phyloP scores from a whole-genome alignment of 2,329 filamentous ascomycete genomes.

The Calonectria pauciramosa region DNA sequence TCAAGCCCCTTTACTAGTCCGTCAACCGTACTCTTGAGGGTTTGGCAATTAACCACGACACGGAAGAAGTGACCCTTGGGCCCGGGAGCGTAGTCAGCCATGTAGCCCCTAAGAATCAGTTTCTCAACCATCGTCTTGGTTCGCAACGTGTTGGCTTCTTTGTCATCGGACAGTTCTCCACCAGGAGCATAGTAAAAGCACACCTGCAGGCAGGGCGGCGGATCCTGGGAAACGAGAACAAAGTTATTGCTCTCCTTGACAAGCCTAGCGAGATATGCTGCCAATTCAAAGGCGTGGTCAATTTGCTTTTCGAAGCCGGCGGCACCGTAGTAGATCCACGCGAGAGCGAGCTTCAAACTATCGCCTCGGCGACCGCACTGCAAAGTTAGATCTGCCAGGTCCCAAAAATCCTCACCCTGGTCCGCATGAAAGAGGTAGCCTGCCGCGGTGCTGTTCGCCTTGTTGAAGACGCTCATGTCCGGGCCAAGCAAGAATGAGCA shows the following conservation, averaged over 20 bases:
- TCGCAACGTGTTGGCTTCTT: constrained; percentile 61
- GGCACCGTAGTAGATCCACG: constrained; percentile 91
- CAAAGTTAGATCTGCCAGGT: constrained; percentile 91
- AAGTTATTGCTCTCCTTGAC: constrained; percentile 73
- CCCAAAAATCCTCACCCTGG: constrained; percentile 76
- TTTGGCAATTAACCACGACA: constrained; percentile 72
- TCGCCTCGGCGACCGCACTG: constrained; percentile 93
- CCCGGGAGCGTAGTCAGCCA: constrained; percentile 73
- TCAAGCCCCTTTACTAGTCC: constrained; percentile 68
- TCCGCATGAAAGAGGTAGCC: constrained; percentile 85
- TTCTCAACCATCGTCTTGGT: constrained; percentile 64
- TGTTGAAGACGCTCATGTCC: constrained; percentile 83
- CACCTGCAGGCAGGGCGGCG: constrained; percentile 91
- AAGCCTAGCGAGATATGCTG: constrained; percentile 74
- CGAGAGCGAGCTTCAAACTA: constrained; percentile 86
- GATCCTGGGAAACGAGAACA: constrained; percentile 78
- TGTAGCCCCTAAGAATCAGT: constrained; percentile 67
- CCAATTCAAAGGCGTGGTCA: constrained; percentile 80
- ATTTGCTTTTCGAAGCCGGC: constrained; percentile 79
- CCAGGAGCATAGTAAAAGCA: constrained; percentile 88
- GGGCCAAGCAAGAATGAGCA: constrained; percentile 89
- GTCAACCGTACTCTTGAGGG: constrained; percentile 64
- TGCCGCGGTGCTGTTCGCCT: constrained; percentile 87
- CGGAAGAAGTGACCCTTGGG: constrained; percentile 69
- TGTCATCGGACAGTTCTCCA: constrained; percentile 60